A percentile compares a stretch with the other conserved stretches of the same genome.
Conservation (phyloP, 148 eudicot genomes). For the Fagopyrum homotropicum region DNA sequence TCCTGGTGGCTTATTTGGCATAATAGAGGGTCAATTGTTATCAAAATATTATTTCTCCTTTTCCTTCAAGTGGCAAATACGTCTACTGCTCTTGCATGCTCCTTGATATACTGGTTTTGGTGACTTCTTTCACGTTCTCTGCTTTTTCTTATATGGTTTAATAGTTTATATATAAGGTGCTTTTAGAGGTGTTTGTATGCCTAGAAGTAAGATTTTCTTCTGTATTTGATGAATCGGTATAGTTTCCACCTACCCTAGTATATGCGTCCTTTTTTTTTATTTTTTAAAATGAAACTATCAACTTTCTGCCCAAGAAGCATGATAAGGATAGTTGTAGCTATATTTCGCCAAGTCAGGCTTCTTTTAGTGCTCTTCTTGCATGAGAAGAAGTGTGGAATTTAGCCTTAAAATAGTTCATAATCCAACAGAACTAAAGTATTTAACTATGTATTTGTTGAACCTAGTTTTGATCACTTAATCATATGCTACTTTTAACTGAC, state of each 20-base stretch:
- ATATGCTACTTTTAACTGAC: constrained; percentile 9
- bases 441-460: background rate
- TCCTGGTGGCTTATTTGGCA: background rate
- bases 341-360: background rate
- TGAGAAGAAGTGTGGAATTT: background rate
- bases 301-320: background rate
- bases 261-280: background rate
- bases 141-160: background rate
- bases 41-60: background rate
- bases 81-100: background rate
- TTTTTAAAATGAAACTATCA: background rate
- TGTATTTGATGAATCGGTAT: background rate
- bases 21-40: background rate
- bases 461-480: background rate
- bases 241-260: background rate
- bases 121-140: background rate
- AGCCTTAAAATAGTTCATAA: background rate
- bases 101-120: background rate
- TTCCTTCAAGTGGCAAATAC: background rate
- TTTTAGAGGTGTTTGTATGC: background rate
- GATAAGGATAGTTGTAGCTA: background rate
- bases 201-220: background rate
- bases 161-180: background rate
- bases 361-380: background rate
- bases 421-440: background rate